Percentiles rank a stretch among this genome's conserved stretches.
phyloP scores from a whole-genome alignment of 2,329 filamentous ascomycete genomes.

The Ophiostoma pallidulum region DNA sequence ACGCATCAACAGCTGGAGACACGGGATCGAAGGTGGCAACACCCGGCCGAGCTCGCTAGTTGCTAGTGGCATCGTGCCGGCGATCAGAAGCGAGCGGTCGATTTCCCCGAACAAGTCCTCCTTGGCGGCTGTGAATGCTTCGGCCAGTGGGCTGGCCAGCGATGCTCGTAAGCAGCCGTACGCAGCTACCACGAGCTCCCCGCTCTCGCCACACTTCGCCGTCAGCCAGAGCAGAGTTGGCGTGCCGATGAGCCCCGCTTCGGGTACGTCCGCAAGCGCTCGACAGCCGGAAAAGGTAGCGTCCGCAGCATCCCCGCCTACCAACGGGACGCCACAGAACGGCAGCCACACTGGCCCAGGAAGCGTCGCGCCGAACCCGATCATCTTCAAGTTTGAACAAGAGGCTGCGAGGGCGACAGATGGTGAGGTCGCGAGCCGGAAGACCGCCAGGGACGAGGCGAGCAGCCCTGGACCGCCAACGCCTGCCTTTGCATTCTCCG shows the following conservation, averaged over 20 bases:
- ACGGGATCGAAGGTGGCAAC: constrained; percentile 41
- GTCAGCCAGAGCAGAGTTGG: constrained; percentile 8
- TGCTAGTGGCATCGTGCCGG: constrained; percentile 21
- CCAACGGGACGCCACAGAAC: neutral
- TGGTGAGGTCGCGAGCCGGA: no score
- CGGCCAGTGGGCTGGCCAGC: constrained; percentile 32
- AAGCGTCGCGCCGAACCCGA: no score
- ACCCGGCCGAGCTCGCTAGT: constrained; percentile 28
- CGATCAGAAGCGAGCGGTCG: constrained; percentile 43
- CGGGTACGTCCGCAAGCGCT: constrained; percentile 21
- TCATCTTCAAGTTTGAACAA: no score
- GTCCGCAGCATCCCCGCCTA: neutral
- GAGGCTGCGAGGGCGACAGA: neutral
- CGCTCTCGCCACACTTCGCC: constrained; percentile 12
- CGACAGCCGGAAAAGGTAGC: neutral
- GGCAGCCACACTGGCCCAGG: neutral
- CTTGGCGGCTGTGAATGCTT: constrained; percentile 27
- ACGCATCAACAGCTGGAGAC: constrained; percentile 80
- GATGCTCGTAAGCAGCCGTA: constrained; percentile 39
- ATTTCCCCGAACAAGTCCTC: constrained; percentile 42
- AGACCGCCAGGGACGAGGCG: no score
- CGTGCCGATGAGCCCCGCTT: constrained; percentile 30
- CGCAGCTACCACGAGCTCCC: constrained; percentile 16
- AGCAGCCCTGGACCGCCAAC: no score
- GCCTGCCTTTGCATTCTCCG: constrained; percentile 24